Conservation (phyloP, 1,284 basidiomycete genomes). For the Termitomyces sp. region DNA sequence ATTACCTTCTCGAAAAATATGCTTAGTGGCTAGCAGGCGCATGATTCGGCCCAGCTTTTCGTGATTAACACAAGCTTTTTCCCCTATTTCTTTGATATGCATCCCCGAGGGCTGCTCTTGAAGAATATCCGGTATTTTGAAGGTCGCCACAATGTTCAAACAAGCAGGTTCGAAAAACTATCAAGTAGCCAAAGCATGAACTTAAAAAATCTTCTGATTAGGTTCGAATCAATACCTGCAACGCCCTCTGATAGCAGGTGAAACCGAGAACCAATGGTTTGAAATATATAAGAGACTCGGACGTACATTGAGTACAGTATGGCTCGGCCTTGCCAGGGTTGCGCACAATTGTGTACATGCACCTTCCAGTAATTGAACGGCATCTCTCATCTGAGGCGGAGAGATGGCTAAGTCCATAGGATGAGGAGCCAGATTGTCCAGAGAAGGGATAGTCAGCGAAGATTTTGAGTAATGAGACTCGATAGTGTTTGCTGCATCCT, state of each 20-base stretch:
- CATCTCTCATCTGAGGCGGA: slow-evolving; percentile 15
- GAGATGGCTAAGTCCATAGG: slow-evolving; percentile 19
- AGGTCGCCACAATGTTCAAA: slow-evolving; percentile 16
- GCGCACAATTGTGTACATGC: slow-evolving; percentile 24
- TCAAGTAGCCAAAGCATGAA: not conserved
- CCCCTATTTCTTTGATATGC: slow-evolving; percentile 25
- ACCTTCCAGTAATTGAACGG: slow-evolving; percentile 22
- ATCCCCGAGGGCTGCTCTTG: slow-evolving; percentile 27
- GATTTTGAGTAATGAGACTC: too few relatives aligned
- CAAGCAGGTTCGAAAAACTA: slow-evolving; percentile 7
- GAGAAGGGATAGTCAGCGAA: slow-evolving; percentile 16
- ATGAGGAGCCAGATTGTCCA: slow-evolving; percentile 20
- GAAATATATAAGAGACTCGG: not conserved
- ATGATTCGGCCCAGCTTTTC: slow-evolving; percentile 32
- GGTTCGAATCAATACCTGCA: not conserved
- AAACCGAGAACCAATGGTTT: not conserved
- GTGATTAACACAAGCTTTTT: slow-evolving; percentile 22
- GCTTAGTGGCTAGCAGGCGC: slow-evolving; percentile 32
- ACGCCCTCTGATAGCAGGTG: not conserved
- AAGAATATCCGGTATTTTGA: slow-evolving; percentile 30
- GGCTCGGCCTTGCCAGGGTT: slow-evolving; percentile 20
- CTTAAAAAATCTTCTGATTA: not conserved
- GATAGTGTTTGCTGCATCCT: too few relatives aligned
- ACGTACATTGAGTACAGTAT: slow-evolving; percentile 24
- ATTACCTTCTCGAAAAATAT: slow-evolving; percentile 36